phyloP scores from a whole-genome alignment of 768 basidiomycete species.

The Phaffia australis region DNA sequence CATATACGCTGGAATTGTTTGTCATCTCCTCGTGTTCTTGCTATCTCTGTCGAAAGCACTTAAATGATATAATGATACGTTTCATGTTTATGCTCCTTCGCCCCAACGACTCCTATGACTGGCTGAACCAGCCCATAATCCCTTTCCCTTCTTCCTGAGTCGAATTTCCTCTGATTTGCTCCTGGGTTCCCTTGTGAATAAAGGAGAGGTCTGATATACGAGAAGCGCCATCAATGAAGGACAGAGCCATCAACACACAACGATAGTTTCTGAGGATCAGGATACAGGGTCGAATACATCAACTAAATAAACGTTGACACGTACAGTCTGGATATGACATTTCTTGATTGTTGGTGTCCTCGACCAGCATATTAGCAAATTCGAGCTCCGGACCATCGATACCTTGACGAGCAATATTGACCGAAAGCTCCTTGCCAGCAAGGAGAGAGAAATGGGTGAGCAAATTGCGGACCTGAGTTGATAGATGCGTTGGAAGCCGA shows the following conservation, averaged over 20 bases:
- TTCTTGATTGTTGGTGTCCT: conserved; percentile 93
- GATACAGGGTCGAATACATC: background rate
- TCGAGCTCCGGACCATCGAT: conserved; percentile 87
- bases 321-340: conserved; percentile 83
- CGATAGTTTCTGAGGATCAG: background rate
- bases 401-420: conserved; percentile 78
- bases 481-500: conserved; percentile 58
- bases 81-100: no score
- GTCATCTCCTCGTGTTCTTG: no score
- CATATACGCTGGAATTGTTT: no score
- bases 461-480: conserved; percentile 74
- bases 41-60: no score
- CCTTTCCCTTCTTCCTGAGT: no score
- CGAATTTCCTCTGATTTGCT: no score
- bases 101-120: no score
- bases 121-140: no score
- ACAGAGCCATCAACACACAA: background rate
- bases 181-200: no score
- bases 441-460: conserved; percentile 55
- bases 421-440: conserved; percentile 36
- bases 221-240: background rate
- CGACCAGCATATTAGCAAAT: conserved; percentile 92
- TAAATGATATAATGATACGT: no score
- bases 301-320: conserved; percentile 13
- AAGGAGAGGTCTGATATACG: no score